These are phyloP conservation scores for Potentilla sterilis DNA, from an alignment of 306 rosid genomes.

Conservation along the genomic window DNA sequence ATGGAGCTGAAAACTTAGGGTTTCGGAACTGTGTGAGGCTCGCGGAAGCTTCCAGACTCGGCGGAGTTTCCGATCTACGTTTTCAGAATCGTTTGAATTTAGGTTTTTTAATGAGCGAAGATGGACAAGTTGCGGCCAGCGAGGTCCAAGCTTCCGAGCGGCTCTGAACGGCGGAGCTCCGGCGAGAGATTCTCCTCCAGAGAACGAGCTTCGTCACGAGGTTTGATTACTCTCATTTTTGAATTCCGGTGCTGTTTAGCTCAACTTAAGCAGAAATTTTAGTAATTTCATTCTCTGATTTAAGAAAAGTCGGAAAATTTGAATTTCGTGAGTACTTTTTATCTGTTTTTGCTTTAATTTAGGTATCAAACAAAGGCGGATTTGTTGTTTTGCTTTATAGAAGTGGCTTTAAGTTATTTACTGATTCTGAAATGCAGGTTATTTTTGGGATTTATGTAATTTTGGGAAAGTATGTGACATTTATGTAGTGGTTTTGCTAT, in stretches of 20 bases:
- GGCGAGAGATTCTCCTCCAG: conserved; percentile 24
- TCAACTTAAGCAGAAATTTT: background rate
- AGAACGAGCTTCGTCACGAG: conserved; percentile 40
- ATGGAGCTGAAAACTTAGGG: background rate
- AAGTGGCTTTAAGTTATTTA: background rate
- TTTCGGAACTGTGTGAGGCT: conserved; percentile 1
- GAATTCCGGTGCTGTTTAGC: background rate
- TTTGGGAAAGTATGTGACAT: conserved; percentile 24
- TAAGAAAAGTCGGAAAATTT: background rate
- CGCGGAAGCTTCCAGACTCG: conserved; percentile 9
- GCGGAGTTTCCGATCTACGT: conserved; percentile 25
- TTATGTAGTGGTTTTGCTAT: conserved; percentile 36
- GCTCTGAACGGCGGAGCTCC: conserved; percentile 32
- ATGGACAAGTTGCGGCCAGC: conserved; percentile 58
- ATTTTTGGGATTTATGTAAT: background rate
- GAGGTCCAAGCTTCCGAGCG: conserved; percentile 41
- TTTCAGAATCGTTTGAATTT: background rate
- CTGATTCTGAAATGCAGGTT: conserved; percentile 13
- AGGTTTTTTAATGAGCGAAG: conserved; percentile 36
- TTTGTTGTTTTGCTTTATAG: background rate
- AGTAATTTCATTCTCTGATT: background rate
- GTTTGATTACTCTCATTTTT: conserved; percentile 32
- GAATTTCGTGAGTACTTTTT: background rate
- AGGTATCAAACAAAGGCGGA: background rate
- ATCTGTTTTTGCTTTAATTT: background rate